A percentile compares a stretch with the other conserved stretches of the same genome.
phyloP scores from a whole-genome alignment of 495 filamentous ascomycete genomes.

The Penicilliopsis zonata region DNA sequence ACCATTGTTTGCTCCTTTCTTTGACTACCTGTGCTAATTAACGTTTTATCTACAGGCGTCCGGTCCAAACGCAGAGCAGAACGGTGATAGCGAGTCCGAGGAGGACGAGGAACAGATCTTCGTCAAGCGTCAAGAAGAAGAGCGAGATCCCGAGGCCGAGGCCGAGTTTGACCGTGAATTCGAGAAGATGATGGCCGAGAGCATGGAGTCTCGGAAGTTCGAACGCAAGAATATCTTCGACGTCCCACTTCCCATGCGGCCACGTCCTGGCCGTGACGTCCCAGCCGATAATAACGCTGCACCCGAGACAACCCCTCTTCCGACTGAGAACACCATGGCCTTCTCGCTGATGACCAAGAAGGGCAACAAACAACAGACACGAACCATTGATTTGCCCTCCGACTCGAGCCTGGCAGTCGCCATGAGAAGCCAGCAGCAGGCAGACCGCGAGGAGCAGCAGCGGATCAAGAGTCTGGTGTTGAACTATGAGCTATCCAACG shows the following conservation, averaged over 20 bases:
- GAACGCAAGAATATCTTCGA: constrained; percentile 92
- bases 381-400: constrained; percentile 85
- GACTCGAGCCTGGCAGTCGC: constrained; percentile 91
- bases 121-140: constrained; percentile 79
- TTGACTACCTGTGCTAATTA: too few relatives aligned
- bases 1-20: constrained; percentile 1
- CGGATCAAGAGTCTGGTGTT: constrained; percentile 96
- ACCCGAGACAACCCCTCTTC: constrained; percentile 22
- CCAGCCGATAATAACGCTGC: constrained; percentile 28
- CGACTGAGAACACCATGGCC: constrained; percentile 67
- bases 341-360: constrained; percentile 94
- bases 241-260: constrained; percentile 81
- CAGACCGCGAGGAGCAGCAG: constrained; percentile 90
- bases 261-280: constrained; percentile 52
- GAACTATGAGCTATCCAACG: constrained; percentile 84
- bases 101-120: constrained; percentile 77
- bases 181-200: constrained; percentile 97
- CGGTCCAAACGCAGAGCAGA: constrained; percentile 29
- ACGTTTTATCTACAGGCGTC: constrained; percentile 46
- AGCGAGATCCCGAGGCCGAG: constrained; percentile 85
- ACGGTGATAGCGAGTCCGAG: constrained; percentile 44
- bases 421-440: constrained; percentile 89
- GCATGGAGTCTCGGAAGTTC: constrained; percentile 83
- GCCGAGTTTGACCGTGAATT: constrained; percentile 97
- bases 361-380: constrained; percentile 93